A percentile compares a stretch with the other conserved stretches of the same genome.
These are phyloP conservation scores for Rhodotorula sp. DNA, from an alignment of 1,284 basidiomycete genomes.

Conservation along the genomic window DNA sequence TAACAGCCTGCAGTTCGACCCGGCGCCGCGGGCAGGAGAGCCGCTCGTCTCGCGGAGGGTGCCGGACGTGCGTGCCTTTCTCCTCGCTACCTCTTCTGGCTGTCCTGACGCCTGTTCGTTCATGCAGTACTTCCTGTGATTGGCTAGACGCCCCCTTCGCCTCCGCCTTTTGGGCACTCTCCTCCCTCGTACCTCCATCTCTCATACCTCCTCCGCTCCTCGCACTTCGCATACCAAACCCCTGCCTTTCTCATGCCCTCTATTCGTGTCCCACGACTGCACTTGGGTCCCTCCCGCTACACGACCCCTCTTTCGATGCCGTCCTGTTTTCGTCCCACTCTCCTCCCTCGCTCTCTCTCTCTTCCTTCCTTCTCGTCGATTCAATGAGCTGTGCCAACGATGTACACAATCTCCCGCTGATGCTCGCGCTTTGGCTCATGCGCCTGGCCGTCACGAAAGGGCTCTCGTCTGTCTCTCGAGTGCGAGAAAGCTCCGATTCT, in stretches of 20 bases:
- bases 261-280: neutral
- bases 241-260: neutral
- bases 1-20: slow-evolving; percentile 95
- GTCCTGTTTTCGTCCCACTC: neutral
- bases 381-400: no score
- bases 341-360: neutral
- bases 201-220: neutral
- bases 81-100: neutral
- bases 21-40: slow-evolving; percentile 95
- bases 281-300: neutral
- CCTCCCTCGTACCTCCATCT: neutral
- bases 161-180: no score
- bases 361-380: neutral
- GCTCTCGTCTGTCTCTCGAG: no score
- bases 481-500: no score
- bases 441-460: no score
- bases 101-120: neutral
- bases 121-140: slow-evolving; percentile 39
- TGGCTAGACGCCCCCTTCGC: neutral
- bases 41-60: slow-evolving; percentile 96
- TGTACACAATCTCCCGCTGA: neutral
- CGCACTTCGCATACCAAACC: neutral
- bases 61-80: slow-evolving; percentile 62
- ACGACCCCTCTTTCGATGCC: neutral
- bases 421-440: neutral